Percentiles rank a stretch among this genome's conserved stretches.
phyloP scores from a whole-genome alignment of 2,329 filamentous ascomycete species.

The Alternaria alternata region DNA sequence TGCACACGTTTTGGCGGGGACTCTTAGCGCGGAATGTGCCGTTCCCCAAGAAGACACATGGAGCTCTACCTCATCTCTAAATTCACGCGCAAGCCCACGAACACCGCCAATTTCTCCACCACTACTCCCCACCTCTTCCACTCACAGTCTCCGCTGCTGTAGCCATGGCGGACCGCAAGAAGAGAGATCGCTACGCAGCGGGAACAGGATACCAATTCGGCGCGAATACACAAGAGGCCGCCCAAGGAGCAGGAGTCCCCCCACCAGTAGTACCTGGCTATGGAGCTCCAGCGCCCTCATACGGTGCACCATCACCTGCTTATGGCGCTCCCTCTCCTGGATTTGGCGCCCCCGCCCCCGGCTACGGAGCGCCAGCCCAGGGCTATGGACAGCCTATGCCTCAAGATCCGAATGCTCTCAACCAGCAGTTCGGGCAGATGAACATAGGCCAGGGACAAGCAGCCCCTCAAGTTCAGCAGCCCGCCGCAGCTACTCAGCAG shows the following conservation, averaged over 20 bases:
- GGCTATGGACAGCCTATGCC: constrained; percentile 56
- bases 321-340: constrained; percentile 51
- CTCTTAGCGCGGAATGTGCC: constrained; percentile 40
- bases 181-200: constrained; percentile 94
- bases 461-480: constrained; percentile 40
- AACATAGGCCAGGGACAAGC: constrained; percentile 62
- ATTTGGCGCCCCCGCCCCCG: constrained; percentile 33
- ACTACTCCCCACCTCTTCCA: constrained; percentile 16
- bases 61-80: constrained; percentile 38
- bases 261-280: constrained; percentile 29
- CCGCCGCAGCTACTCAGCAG: constrained; percentile 44
- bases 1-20: constrained; percentile 33
- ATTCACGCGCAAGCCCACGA: constrained; percentile 31
- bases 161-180: constrained; percentile 64
- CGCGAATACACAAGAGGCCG: constrained; percentile 73
- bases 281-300: constrained; percentile 51
- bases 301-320: constrained; percentile 45
- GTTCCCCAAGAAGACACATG: constrained; percentile 49
- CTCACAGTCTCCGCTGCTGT: constrained; percentile 22
- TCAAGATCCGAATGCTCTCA: constrained; percentile 70
- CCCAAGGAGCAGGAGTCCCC: constrained; percentile 59
- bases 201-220: constrained; percentile 95
- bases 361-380: constrained; percentile 44
- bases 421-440: constrained; percentile 83
- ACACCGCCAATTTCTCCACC: constrained; percentile 18